Base-by-base conservation (phyloP, 805 yeast genomes). In the Saccharomycopsis capsularis region DNA sequence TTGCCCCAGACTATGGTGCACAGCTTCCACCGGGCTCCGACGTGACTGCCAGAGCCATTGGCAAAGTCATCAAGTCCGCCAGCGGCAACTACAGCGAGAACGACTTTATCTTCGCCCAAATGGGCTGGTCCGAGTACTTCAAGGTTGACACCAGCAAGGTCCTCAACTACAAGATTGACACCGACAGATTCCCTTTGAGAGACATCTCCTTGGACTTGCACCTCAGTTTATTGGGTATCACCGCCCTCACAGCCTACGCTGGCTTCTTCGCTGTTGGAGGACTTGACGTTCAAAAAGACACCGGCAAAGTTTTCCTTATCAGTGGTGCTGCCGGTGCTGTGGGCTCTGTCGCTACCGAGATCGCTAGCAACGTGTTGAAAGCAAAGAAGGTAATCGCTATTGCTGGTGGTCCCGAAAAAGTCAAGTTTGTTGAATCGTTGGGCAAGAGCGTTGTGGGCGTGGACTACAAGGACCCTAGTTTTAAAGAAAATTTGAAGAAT, bases 271-370 rank as follows among this genome's bases (percentile, higher is more conserved):
- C 38, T 9, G 18, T 34, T 34, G 38, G 38, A n/a, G n/a, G 13
- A 11, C 18, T 34, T 9, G 18, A 34, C 13, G 38, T 34, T 16
- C 18, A 9, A 11, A 11, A 22, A 22, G 42, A 39, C 19, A 15
- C 42, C 7, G 66, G 62, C 25, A 78, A 79, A 57, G 66, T 70
- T 6, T 68, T 76, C 55, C 63, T 79, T 41, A 66, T 81, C 40
- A 74, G 81, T 21, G 86, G 85, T 50, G 87, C 87, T 13, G 74
- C 82, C 5, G 88, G 88, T 52, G 85, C 85, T n/a, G 81, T 82
- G 16, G 87, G 87, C 13, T 71, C 78, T 23, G 63, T 72, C 42
- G 75, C 69, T 43, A 75, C 79, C 22, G 85, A 80, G 60, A 59
- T 81, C 9, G 81, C 85, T 37, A 67, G 77, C 51, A 64, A 72